Evolutionary conservation across 805 yeast species (phyloP).

Genomic region (Jamesozyma jinghongensis): DNA sequence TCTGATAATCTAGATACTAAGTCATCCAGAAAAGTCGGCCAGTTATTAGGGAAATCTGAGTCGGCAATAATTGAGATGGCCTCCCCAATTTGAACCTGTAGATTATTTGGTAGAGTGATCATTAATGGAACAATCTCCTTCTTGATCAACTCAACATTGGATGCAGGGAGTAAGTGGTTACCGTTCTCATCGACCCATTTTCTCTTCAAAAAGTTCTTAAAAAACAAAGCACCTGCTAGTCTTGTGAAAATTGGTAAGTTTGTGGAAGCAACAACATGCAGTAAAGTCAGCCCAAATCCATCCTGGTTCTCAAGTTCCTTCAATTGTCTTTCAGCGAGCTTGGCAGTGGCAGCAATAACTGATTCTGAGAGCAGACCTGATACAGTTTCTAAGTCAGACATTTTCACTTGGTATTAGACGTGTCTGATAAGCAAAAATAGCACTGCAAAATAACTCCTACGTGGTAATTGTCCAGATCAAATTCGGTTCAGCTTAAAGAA

Average conservation of each 20-base stretch:
- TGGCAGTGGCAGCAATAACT: slow-evolving; percentile 53
- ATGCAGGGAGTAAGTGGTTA: slow-evolving; percentile 47
- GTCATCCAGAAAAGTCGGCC: slow-evolving; percentile 73
- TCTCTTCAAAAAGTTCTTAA: slow-evolving; percentile 77
- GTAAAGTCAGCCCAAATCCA: slow-evolving; percentile 67
- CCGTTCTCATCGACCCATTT: slow-evolving; percentile 92
- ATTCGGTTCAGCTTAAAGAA: too few species aligned
- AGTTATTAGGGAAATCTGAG: slow-evolving; percentile 85
- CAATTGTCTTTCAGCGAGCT: slow-evolving; percentile 56
- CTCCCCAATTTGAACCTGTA: slow-evolving; percentile 93
- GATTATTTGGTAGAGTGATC: slow-evolving; percentile 68
- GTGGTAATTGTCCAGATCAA: too few species aligned
- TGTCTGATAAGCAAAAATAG: too few species aligned
- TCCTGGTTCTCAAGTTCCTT: slow-evolving; percentile 51
- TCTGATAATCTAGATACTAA: slow-evolving; percentile 56
- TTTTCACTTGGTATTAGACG: slow-evolving; percentile 5
- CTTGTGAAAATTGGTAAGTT: slow-evolving; percentile 49
- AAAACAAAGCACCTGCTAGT: slow-evolving; percentile 81
- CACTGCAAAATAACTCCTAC: too few species aligned
- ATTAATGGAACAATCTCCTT: slow-evolving; percentile 73
- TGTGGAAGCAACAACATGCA: slow-evolving; percentile 67
- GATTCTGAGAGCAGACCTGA: slow-evolving; percentile 53
- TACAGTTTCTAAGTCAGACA: slow-evolving; percentile 45
- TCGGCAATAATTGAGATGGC: slow-evolving; percentile 89
- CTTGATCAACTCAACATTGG: slow-evolving; percentile 63